Evolutionary conservation across 1,284 basidiomycete genomes (phyloP).

Genomic region (Ustilago tritici): DNA sequence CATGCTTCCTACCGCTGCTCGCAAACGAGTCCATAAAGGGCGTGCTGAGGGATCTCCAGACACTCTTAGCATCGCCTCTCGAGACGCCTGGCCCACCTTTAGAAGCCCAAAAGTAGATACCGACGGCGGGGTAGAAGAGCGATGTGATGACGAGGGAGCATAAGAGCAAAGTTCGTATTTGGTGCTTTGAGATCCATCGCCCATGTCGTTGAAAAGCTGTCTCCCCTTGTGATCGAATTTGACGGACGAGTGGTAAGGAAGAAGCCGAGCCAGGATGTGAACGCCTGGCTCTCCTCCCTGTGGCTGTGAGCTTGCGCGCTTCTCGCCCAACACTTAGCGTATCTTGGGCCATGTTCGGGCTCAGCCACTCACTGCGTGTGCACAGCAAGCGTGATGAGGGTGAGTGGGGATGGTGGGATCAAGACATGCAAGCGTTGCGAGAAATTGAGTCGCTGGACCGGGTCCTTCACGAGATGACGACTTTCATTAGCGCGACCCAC

Average conservation of each 20-base stretch:
- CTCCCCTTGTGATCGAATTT: conserved; percentile 36
- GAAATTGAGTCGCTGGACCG: conserved; percentile 1
- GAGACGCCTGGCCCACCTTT: conserved; percentile 63
- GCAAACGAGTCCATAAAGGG: conserved; percentile 64
- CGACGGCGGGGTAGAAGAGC: conserved; percentile 76
- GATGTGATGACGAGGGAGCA: conserved; percentile 95
- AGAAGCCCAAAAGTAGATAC: conserved; percentile 68
- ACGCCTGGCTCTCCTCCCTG: conserved; percentile 29
- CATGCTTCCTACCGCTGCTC: conserved; percentile 56
- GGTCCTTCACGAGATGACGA: background rate
- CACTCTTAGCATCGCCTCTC: conserved; percentile 58
- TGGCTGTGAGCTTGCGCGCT: conserved; percentile 11
- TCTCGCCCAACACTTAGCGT: conserved; percentile 12
- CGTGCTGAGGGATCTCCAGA: conserved; percentile 63
- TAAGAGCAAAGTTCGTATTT: conserved; percentile 91
- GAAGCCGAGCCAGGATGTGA: conserved; percentile 30
- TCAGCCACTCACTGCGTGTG: conserved; percentile 5
- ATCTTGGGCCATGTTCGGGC: conserved; percentile 31
- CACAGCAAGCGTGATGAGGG: conserved; percentile 12
- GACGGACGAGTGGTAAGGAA: conserved; percentile 33
- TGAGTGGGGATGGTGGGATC: conserved; percentile 1
- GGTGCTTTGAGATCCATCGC: conserved; percentile 73
- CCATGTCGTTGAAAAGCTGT: conserved; percentile 56
- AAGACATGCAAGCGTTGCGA: background rate
- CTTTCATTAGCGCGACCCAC: conserved; percentile 12